phyloP scores from a whole-genome alignment of 331 rosid genomes.

The Spiraea crenata region DNA sequence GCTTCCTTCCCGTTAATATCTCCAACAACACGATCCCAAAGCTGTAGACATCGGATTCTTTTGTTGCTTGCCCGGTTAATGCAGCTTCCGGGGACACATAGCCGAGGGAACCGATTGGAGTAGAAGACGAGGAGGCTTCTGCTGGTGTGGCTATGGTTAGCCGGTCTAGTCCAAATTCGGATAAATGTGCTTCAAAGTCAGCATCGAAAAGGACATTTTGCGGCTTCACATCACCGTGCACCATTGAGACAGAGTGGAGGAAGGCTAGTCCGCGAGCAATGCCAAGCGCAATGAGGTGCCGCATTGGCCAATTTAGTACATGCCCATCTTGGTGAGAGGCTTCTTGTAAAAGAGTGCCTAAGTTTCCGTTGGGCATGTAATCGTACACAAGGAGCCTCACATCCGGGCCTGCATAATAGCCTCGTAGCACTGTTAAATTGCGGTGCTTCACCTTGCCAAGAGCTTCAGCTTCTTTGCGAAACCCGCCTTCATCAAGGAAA shows the following conservation, averaged over 20 bases:
- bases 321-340: slow-evolving; percentile 90
- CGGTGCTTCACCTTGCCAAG: slow-evolving; percentile 76
- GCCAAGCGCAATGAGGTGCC: slow-evolving; percentile 81
- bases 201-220: slow-evolving; percentile 81
- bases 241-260: slow-evolving; percentile 60
- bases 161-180: slow-evolving; percentile 73
- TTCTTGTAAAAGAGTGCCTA: slow-evolving; percentile 77
- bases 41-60: slow-evolving; percentile 78
- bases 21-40: slow-evolving; percentile 78
- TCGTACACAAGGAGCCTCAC: slow-evolving; percentile 71
- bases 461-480: slow-evolving; percentile 73
- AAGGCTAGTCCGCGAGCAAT: slow-evolving; percentile 75
- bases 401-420: slow-evolving; percentile 77
- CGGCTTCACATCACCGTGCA: slow-evolving; percentile 79
- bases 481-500: slow-evolving; percentile 41
- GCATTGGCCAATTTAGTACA: slow-evolving; percentile 91
- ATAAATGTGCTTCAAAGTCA: slow-evolving; percentile 83
- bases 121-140: slow-evolving; percentile 53
- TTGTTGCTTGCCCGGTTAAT: slow-evolving; percentile 53
- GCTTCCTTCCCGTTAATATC: slow-evolving; percentile 71
- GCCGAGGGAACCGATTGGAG: slow-evolving; percentile 67
- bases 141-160: slow-evolving; percentile 44
- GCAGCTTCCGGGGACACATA: slow-evolving; percentile 72
- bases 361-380: slow-evolving; percentile 89
- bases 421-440: slow-evolving; percentile 65